Evolutionary conservation across 2,329 filamentous ascomycete species (phyloP).

Genomic region (Pseudonectria foliicola): DNA sequence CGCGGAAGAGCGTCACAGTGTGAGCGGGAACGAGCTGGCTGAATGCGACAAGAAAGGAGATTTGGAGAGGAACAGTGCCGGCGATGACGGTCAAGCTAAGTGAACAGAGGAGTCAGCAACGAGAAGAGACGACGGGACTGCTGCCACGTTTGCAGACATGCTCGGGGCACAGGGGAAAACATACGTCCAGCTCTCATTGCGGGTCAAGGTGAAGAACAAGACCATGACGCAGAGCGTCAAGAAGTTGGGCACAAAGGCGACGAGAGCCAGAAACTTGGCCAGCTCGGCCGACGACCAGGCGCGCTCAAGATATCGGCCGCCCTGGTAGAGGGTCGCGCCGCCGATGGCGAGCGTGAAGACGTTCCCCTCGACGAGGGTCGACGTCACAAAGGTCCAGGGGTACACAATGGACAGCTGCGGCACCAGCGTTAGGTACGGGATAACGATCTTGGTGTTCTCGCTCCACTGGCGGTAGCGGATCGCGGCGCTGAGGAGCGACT

Average conservation of each 20-base stretch:
- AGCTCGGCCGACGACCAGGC: slow-evolving; percentile 92
- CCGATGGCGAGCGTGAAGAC: slow-evolving; percentile 78
- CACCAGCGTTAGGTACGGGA: slow-evolving; percentile 82
- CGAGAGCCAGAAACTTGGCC: slow-evolving; percentile 77
- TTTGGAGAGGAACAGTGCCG: slow-evolving; percentile 83
- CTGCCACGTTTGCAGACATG: background rate
- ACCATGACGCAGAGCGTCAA: slow-evolving; percentile 67
- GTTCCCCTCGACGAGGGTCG: slow-evolving; percentile 88
- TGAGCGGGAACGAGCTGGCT: slow-evolving; percentile 97
- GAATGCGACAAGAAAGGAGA: slow-evolving; percentile 91
- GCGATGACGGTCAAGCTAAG: slow-evolving; percentile 70
- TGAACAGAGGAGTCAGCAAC: slow-evolving; percentile 5
- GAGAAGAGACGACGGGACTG: background rate
- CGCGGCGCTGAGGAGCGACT: slow-evolving; percentile 76
- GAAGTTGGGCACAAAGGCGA: slow-evolving; percentile 73
- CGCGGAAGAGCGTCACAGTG: slow-evolving; percentile 88
- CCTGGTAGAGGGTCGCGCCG: slow-evolving; percentile 75
- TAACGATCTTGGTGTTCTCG: slow-evolving; percentile 56
- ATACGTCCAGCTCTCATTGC: slow-evolving; percentile 62
- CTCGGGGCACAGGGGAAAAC: slow-evolving; percentile 25
- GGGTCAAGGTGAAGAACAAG: slow-evolving; percentile 63
- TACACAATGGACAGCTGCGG: slow-evolving; percentile 78
- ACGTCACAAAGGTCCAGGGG: slow-evolving; percentile 85
- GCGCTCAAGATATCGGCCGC: slow-evolving; percentile 88
- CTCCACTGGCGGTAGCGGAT: slow-evolving; percentile 67